Base-by-base conservation (phyloP, 768 basidiomycete genomes). In the Rhizopogon vinicolor region DNA sequence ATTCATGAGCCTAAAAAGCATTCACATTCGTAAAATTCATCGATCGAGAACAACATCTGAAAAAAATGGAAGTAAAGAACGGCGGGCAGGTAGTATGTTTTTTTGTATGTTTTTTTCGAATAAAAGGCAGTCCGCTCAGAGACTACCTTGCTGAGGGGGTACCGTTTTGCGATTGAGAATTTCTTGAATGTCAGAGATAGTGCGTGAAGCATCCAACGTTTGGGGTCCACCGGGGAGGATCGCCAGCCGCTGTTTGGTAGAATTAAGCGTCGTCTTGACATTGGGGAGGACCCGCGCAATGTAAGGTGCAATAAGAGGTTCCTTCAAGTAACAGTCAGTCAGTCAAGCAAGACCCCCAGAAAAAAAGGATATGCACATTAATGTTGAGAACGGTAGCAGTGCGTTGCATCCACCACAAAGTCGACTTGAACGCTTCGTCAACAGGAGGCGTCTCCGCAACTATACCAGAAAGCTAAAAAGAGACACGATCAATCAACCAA, bases 341-440 rank as follows among this genome's bases (percentile, higher is more conserved):
- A 51, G 10, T 14, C 33, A 54, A 45, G 44, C 14, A 5, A 9
- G 25, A 22, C 44, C 41, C 33, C 46, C 40, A 1, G 28, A 56
- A 7, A 37, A 46, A 13, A 49, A 35, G 18, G 50, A 9, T 42
- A 54, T 78, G 28, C 66, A 87, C 88, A 63, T 84, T 85, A 50
- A 89, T 85, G 64, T 87, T 87, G 59, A 93, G 78, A 33, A 85
- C 76, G 13, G 80, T 74, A 7, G 88, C 76, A 39, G 87, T 78
- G 53, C 91, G 85, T 65, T 92, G 89, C 60, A 93, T 73, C 91
- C 91, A 93, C 90, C 91, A 92, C 54, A 93, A 72, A 7, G 87
- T 82, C 13, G 80, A 82, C 72, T 91, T 91, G 79, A 91, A 92
- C 5, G 80, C 70, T 62, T 93, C 91, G 57, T 93, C 91, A 46